A percentile compares a stretch with the other conserved stretches of the same genome.
Conservation (phyloP, 163 green algal species). For the Scenedesmus sp. region DNA sequence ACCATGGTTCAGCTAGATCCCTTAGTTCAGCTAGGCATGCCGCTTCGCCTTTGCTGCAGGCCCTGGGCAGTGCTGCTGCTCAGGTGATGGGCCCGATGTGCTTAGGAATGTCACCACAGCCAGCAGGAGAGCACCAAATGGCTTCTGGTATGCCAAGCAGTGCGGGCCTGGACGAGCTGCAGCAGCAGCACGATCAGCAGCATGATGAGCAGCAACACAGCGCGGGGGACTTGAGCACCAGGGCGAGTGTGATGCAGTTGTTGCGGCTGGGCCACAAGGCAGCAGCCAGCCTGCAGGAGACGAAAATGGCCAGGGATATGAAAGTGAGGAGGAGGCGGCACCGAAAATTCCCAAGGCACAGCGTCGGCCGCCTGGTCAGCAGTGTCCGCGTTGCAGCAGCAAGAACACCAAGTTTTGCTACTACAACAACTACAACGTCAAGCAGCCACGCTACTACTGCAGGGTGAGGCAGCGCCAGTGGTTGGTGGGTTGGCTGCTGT, state of each 20-base stretch:
- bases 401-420: slow-evolving; percentile 91
- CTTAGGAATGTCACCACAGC: background rate
- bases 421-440: slow-evolving; percentile 95
- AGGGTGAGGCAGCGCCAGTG: slow-evolving; percentile 65
- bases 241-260: background rate
- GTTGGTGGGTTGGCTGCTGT: background rate
- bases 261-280: background rate
- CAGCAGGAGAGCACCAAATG: background rate
- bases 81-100: background rate
- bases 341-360: slow-evolving; percentile 47
- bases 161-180: background rate
- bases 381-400: slow-evolving; percentile 77
- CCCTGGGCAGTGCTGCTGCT: background rate
- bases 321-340: slow-evolving; percentile 7
- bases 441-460: slow-evolving; percentile 89
- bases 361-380: slow-evolving; percentile 45
- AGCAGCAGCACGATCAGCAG: background rate
- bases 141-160: background rate
- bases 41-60: background rate
- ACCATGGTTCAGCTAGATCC: background rate
- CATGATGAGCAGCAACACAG: background rate
- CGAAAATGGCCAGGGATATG: background rate
- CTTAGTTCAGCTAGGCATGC: background rate
- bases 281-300: background rate
- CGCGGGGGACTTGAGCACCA: background rate